Percentiles rank a stretch among this genome's conserved stretches.
Conservation (phyloP, 2,329 filamentous ascomycete genomes). For the Aspergillus thermomutatus region DNA sequence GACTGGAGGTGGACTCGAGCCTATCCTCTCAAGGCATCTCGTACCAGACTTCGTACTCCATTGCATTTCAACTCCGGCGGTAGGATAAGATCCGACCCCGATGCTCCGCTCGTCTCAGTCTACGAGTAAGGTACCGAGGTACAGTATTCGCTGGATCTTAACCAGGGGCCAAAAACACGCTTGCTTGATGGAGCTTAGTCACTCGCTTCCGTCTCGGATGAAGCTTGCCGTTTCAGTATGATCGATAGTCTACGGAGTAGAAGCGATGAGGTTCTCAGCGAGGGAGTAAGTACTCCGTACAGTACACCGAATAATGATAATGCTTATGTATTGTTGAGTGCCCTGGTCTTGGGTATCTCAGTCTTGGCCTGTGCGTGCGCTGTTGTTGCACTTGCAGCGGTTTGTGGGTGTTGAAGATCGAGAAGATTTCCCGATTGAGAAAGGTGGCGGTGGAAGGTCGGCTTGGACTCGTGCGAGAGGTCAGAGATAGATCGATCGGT, state of each 20-base stretch:
- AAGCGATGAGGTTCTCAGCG: too few species aligned
- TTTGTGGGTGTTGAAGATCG: background rate
- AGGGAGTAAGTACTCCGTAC: too few species aligned
- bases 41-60: background rate
- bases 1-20: too few species aligned
- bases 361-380: too few species aligned
- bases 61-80: background rate
- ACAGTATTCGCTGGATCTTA: background rate
- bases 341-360: too few species aligned
- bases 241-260: too few species aligned
- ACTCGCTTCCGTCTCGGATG: background rate
- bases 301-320: too few species aligned
- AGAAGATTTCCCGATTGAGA: background rate
- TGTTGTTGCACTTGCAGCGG: too few species aligned
- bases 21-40: background rate
- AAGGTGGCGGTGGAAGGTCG: background rate
- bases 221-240: background rate
- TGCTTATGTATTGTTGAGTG: too few species aligned
- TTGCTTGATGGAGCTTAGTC: background rate
- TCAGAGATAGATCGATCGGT: too few species aligned
- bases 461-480: background rate
- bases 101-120: too few species aligned
- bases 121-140: too few species aligned
- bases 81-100: background rate
- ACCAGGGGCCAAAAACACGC: background rate